A percentile compares a stretch with the other conserved stretches of the same genome.
Evolutionary conservation across 106 monocot species (phyloP).

Genomic region (Dendrobium nobile): DNA sequence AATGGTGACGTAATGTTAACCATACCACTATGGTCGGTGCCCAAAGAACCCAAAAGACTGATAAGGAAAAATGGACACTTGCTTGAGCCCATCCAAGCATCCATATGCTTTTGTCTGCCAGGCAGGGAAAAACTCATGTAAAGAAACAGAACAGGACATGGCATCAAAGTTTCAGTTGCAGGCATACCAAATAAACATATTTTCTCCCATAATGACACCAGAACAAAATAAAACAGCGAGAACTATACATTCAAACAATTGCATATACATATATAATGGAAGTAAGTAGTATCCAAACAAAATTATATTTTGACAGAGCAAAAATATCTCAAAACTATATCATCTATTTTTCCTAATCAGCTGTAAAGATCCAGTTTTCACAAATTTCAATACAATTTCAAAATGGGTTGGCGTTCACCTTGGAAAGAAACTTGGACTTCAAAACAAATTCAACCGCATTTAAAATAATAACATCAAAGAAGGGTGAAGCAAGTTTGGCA

Average conservation of each 20-base stretch:
- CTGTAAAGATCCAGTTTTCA: not conserved
- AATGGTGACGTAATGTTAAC: slow-evolving; percentile 9
- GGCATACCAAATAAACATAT: not conserved
- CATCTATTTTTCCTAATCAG: not conserved
- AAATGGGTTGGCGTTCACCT: not conserved
- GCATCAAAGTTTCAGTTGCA: not conserved
- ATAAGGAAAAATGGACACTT: slow-evolving; percentile 74
- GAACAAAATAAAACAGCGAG: not conserved
- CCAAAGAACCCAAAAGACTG: slow-evolving; percentile 82
- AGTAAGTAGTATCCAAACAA: not conserved
- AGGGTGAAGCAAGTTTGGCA: not conserved
- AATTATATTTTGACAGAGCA: not conserved
- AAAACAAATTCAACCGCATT: not conserved
- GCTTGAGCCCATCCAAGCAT: slow-evolving; percentile 67
- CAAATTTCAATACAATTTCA: not conserved
- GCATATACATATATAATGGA: not conserved
- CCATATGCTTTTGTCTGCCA: slow-evolving; percentile 76
- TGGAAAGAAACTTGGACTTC: not conserved
- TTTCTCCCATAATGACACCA: not conserved
- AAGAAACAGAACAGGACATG: not conserved
- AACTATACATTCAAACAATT: slow-evolving; percentile 2
- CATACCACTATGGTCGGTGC: slow-evolving; percentile 91
- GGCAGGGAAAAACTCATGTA: slow-evolving; percentile 5
- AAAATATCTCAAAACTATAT: not conserved
- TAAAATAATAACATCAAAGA: not conserved